Conservation (phyloP, 2,329 filamentous ascomycete species). For the Torrubiella hemipterigena region DNA sequence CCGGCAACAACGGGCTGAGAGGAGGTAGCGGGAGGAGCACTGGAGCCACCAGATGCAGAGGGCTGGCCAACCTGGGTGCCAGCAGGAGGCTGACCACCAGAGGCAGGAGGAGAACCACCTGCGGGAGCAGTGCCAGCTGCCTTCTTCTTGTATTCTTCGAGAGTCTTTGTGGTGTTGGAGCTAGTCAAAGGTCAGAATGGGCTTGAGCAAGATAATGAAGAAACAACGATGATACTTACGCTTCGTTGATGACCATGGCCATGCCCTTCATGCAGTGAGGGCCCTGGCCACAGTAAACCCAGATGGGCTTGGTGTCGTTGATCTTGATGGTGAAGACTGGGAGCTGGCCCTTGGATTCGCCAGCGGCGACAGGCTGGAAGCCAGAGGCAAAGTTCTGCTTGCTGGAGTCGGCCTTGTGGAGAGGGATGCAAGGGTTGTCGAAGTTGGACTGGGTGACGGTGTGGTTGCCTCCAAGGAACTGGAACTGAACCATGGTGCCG, state of each 20-base stretch:
- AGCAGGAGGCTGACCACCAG: constrained; percentile 4
- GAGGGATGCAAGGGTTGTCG: constrained; percentile 55
- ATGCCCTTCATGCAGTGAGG: constrained; percentile 67
- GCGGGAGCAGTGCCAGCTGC: constrained; percentile 18
- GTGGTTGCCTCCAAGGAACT: constrained; percentile 60
- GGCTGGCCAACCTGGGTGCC: constrained; percentile 12
- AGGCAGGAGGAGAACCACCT: constrained; percentile 7
- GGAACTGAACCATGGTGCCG: constrained; percentile 56
- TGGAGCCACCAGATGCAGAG: constrained; percentile 6
- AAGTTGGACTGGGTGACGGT: constrained; percentile 70
- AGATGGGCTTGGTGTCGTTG: constrained; percentile 58
- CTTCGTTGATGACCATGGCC: constrained; percentile 65
- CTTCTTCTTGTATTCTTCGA: constrained; percentile 33
- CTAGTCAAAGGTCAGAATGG: constrained; percentile 22
- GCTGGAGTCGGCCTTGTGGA: constrained; percentile 38
- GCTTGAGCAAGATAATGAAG: not conserved
- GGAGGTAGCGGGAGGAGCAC: constrained; percentile 4
- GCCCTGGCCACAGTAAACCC: constrained; percentile 67
- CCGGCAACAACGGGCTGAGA: constrained; percentile 11
- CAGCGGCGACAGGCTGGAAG: constrained; percentile 50
- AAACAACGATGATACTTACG: constrained; percentile 35
- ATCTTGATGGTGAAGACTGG: constrained; percentile 62
- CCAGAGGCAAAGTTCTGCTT: constrained; percentile 53
- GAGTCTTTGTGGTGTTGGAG: constrained; percentile 39
- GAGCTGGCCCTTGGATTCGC: constrained; percentile 33